Evolutionary conservation across 2,329 filamentous ascomycete genomes (phyloP).

Genomic region (Knufia petricola): DNA sequence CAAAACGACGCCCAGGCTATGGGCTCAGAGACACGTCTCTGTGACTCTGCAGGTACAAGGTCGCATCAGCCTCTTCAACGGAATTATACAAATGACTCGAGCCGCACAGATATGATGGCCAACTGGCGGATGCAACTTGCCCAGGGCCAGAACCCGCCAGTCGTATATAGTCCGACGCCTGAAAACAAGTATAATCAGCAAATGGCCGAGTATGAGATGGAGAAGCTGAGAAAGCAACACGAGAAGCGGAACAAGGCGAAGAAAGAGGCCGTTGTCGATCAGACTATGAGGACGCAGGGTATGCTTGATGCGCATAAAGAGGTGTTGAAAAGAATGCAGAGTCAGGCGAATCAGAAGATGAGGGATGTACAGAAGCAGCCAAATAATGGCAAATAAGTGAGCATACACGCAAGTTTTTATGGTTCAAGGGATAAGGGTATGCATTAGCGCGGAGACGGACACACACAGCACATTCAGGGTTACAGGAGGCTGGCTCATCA

Average conservation of each 20-base stretch:
- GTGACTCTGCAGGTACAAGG: constrained; percentile 10
- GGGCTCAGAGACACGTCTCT: constrained; percentile 45
- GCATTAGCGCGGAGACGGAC: no score
- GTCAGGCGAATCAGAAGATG: constrained; percentile 37
- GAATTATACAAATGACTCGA: constrained; percentile 10
- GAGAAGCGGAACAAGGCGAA: constrained; percentile 49
- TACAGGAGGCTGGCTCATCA: neutral
- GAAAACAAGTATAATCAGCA: constrained; percentile 34
- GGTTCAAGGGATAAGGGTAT: no score
- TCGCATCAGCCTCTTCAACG: constrained; percentile 16
- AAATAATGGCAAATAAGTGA: neutral
- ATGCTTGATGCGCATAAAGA: constrained; percentile 69
- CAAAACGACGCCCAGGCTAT: constrained; percentile 31
- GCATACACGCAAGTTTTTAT: no score
- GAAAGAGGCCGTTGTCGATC: constrained; percentile 54
- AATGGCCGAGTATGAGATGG: constrained; percentile 54
- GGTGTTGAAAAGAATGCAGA: constrained; percentile 71
- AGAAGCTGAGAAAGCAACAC: constrained; percentile 50
- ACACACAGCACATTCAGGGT: neutral
- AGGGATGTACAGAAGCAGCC: neutral
- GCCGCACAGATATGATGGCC: constrained; percentile 48
- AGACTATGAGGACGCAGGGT: constrained; percentile 65
- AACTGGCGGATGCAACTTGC: constrained; percentile 59
- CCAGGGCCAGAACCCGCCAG: constrained; percentile 26
- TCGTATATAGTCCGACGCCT: constrained; percentile 28